Conservation (phyloP, 139 green algal species). For the Asterochloris sp. region DNA sequence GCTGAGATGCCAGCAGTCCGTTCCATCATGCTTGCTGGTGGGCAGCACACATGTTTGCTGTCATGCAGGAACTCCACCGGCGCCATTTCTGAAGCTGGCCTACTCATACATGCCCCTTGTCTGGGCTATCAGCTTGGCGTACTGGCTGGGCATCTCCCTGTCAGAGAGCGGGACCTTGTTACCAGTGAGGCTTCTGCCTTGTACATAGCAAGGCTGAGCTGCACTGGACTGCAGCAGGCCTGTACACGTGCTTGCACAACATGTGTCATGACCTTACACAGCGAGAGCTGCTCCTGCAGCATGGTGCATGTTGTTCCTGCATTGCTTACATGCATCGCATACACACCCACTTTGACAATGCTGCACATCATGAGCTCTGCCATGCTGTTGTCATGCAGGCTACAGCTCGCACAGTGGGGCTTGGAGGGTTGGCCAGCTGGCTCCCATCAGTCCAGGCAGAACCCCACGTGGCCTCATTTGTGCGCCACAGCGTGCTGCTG, state of each 20-base stretch:
- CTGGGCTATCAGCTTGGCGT: slow-evolving; percentile 56
- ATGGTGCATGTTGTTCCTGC: neutral
- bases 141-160: slow-evolving; percentile 52
- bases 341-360: neutral
- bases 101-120: slow-evolving; percentile 72
- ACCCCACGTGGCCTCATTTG: slow-evolving; percentile 33
- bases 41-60: no score
- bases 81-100: slow-evolving; percentile 51
- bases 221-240: neutral
- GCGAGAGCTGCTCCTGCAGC: neutral
- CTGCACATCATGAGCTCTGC: neutral
- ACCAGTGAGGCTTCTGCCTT: slow-evolving; percentile 21
- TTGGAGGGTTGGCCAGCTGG: neutral
- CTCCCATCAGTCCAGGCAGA: slow-evolving; percentile 15
- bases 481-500: slow-evolving; percentile 54
- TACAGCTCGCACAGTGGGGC: neutral
- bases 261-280: neutral
- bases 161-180: slow-evolving; percentile 52
- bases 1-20: neutral
- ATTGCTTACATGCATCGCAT: slow-evolving; percentile 1
- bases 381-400: neutral
- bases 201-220: neutral
- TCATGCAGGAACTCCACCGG: neutral
- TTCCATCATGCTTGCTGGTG: neutral
- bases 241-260: neutral